Evolutionary conservation across 2,329 filamentous ascomycete species (phyloP), one percentile per base, ranked within the genome.

Genomic region (Claviceps purpurea): DNA sequence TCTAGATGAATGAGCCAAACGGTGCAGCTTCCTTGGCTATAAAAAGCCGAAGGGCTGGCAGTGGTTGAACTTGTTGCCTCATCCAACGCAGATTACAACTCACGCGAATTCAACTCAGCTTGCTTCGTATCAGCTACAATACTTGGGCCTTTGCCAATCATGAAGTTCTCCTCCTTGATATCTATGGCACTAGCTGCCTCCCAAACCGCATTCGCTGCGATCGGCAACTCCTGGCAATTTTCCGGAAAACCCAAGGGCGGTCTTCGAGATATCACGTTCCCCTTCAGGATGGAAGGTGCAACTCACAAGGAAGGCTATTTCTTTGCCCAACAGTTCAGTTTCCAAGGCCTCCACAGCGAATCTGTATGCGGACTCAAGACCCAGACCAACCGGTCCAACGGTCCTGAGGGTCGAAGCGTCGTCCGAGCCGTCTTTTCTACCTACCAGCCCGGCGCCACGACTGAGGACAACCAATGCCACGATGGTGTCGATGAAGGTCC

Each of bases 311-410:
- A 16, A 0, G 59, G 58, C n/a, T 62, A 55, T 44, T 61, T 58
- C 54, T 61, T 58, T 52, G 60, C 59, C 10, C 55, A 61, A 49
- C 57, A 59, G 37, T 61, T 54, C 50, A 37, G 38, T 22, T 59
- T 61, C 30, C 5, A 53, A 2, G 50, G 49, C 39, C 20, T 54
- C 42, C 4, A 5, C 1, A 20, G 22, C 11, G 20, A 14, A 5
- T 2, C 10, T 16, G 13, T 22, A 11, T 43, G 41, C 20, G 41
- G 41, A 5, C 3, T 43, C 20, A 18, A 24, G 41, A 43, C 20
- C 20, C 41, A 13, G 18, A 4, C 41, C 20, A 24, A 24, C 41
- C 41, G 5, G 10, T 20, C 41, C 20, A 14, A 22, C 13, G 26
- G 2, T 8, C 3, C 10, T 6, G 20, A 1, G 11, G 41, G 41